These are phyloP conservation scores for Emmonsia crescens DNA, from an alignment of 2,329 filamentous ascomycete genomes.

Conservation along the genomic window DNA sequence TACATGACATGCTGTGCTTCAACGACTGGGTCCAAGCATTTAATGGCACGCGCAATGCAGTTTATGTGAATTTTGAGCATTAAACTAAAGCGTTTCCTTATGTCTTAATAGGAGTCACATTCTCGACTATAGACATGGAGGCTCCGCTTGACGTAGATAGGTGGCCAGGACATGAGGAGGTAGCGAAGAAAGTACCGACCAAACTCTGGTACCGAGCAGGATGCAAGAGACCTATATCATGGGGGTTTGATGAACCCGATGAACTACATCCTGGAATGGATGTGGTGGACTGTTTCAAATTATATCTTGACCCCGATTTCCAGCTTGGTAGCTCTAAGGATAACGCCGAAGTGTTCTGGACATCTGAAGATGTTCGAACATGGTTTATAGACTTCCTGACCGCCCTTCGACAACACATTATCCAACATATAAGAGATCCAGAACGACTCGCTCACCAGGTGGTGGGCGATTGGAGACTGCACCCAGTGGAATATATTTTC, in stretches of 20 bases:
- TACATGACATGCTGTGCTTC: not conserved
- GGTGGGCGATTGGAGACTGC: not conserved
- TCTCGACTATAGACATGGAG: not conserved
- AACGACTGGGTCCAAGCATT: not conserved
- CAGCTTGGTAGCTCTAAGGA: not conserved
- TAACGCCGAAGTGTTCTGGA: not conserved
- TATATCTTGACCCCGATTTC: constrained; percentile 4
- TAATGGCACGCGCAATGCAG: not conserved
- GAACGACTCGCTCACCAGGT: not conserved
- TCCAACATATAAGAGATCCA: not conserved
- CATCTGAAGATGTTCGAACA: constrained; percentile 1
- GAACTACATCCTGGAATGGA: constrained; percentile 1
- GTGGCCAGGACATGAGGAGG: not conserved
- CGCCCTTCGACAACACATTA: not conserved
- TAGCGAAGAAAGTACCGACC: constrained; percentile 2
- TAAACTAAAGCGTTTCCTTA: not conserved
- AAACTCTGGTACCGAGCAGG: constrained; percentile 4
- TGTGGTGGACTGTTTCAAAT: constrained; percentile 5
- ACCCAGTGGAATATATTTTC: constrained; percentile 4
- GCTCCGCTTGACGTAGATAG: not conserved
- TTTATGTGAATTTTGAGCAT: not conserved
- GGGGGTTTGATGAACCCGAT: not conserved
- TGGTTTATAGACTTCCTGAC: constrained; percentile 6
- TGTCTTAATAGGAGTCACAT: not conserved
- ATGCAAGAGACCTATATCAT: not conserved